phyloP scores from a whole-genome alignment of 179 eudicot species.

The Silene coronaria region DNA sequence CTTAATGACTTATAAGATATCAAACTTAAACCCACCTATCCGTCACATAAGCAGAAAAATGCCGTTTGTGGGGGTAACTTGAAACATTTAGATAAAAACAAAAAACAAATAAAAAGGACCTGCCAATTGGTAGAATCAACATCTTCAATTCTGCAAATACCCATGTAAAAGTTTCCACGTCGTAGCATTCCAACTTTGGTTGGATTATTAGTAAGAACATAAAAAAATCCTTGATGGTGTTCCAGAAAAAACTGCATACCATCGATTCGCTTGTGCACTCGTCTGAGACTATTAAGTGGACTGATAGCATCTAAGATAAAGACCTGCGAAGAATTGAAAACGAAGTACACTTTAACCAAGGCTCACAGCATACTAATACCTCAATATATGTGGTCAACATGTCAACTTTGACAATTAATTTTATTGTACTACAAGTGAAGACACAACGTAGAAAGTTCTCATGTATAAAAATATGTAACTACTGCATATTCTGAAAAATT shows the following conservation, averaged over 20 bases:
- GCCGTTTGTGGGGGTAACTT: background rate
- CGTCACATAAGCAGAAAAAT: conserved; percentile 2
- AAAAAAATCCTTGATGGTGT: conserved; percentile 76
- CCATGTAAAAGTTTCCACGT: conserved; percentile 55
- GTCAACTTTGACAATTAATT: too few relatives aligned
- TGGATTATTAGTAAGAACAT: conserved; percentile 65
- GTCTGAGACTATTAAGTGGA: conserved; percentile 49
- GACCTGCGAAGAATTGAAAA: conserved; percentile 51
- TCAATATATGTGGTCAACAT: background rate
- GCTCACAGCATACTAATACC: background rate
- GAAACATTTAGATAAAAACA: background rate
- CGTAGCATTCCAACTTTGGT: conserved; percentile 30
- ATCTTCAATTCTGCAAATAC: conserved; percentile 57
- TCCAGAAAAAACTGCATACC: conserved; percentile 83
- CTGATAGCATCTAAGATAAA: conserved; percentile 56
- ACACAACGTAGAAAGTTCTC: too few relatives aligned
- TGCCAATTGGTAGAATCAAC: conserved; percentile 47
- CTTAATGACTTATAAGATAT: background rate
- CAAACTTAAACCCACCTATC: background rate
- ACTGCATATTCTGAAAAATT: too few relatives aligned
- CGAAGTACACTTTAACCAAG: conserved; percentile 5
- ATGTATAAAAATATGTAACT: too few relatives aligned
- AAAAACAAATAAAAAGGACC: conserved; percentile 30
- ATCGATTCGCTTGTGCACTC: conserved; percentile 60
- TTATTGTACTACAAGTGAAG: too few relatives aligned